Evolutionary conservation across 257 asterid species (phyloP).

Genomic region (Penstemon eatonii): DNA sequence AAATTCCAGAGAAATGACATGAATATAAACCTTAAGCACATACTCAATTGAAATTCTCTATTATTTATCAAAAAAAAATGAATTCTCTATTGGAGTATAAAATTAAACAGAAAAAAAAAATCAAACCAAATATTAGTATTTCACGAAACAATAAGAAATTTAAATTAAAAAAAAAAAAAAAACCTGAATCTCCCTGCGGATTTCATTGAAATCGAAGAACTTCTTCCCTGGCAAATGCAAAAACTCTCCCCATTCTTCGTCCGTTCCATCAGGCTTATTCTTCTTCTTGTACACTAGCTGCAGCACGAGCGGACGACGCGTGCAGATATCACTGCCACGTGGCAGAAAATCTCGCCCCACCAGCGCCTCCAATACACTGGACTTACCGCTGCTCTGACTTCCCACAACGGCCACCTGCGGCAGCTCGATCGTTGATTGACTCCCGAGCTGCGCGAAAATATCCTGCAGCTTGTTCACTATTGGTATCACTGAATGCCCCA

Average conservation of each 20-base stretch:
- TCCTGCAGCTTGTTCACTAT: slow-evolving; percentile 86
- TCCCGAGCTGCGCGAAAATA: slow-evolving; percentile 77
- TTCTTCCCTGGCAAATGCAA: slow-evolving; percentile 70
- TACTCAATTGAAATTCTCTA: no score
- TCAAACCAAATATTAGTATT: no score
- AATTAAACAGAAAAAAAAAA: no score
- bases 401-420: slow-evolving; percentile 99
- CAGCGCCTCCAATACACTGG: slow-evolving; percentile 93
- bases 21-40: no score
- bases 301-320: slow-evolving; percentile 87
- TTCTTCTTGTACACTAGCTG: slow-evolving; percentile 64
- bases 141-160: not conserved
- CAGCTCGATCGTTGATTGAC: slow-evolving; percentile 73
- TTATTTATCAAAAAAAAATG: no score
- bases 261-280: slow-evolving; percentile 50
- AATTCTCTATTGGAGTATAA: no score
- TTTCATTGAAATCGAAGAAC: slow-evolving; percentile 68
- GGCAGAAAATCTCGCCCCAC: slow-evolving; percentile 98
- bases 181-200: slow-evolving; percentile 86
- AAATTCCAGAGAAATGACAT: no score
- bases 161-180: not conserved
- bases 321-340: slow-evolving; percentile 86
- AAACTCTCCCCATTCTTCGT: slow-evolving; percentile 94
- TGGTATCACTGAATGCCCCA: slow-evolving; percentile 81
- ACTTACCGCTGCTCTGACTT: slow-evolving; percentile 98